Conservation (phyloP, 148 eudicot species). For the Nyssa sinensis region DNA sequence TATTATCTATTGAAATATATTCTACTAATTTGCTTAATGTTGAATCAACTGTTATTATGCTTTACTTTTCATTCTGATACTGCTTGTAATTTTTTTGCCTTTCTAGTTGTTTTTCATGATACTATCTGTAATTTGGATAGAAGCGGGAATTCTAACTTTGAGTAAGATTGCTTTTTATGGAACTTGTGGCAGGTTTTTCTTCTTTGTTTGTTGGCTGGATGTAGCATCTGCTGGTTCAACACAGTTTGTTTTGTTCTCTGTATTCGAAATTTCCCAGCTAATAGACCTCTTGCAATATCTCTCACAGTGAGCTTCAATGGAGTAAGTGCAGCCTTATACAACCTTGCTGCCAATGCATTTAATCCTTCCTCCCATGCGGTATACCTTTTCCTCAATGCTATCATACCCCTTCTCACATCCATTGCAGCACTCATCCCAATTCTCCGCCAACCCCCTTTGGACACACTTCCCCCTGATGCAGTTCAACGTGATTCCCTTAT, state of each 20-base stretch:
- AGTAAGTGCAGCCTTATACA: constrained; percentile 80
- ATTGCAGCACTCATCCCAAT: constrained; percentile 56
- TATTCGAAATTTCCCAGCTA: constrained; percentile 60
- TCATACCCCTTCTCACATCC: constrained; percentile 59
- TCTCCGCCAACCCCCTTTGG: constrained; percentile 55
- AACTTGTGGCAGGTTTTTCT: constrained; percentile 58
- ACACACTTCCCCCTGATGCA: constrained; percentile 39
- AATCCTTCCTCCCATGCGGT: constrained; percentile 46
- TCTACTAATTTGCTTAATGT: not conserved
- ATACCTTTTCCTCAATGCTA: constrained; percentile 73
- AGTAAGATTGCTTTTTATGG: not conserved
- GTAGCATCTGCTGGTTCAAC: constrained; percentile 97
- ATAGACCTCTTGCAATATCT: constrained; percentile 68
- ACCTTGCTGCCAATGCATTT: constrained; percentile 61
- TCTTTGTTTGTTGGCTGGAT: constrained; percentile 76
- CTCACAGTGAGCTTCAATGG: constrained; percentile 86
- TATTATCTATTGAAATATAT: no score
- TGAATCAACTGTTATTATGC: not conserved
- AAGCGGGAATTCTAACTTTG: no score
- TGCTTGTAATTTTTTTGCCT: not conserved
- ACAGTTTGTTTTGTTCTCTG: constrained; percentile 87
- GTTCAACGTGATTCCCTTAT: constrained; percentile 48
- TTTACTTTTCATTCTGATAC: no score
- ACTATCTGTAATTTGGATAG: no score
- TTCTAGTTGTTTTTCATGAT: not conserved